Conservation (phyloP, 2,329 filamentous ascomycete species). For the Colletotrichum liaoningense region DNA sequence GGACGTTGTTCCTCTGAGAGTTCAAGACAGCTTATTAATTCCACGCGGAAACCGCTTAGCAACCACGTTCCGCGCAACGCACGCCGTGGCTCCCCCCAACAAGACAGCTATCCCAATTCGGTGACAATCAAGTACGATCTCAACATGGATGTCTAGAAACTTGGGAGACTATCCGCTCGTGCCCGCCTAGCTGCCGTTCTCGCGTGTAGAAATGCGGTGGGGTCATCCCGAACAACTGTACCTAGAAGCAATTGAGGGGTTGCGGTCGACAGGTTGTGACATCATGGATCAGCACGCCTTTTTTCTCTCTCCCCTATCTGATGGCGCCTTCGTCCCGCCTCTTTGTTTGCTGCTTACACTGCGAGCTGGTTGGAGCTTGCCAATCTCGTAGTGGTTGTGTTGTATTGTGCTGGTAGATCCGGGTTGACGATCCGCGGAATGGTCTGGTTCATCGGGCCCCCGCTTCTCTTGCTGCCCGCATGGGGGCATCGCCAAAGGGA, state of each 20-base stretch:
- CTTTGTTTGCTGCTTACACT: not conserved
- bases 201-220: not conserved
- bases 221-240: not conserved
- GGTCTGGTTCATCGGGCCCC: not conserved
- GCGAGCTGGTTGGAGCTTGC: not conserved
- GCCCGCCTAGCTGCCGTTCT: not conserved
- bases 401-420: constrained; percentile 4
- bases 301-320: not conserved
- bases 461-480: not conserved
- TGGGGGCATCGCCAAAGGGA: not conserved
- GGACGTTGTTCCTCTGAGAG: not conserved
- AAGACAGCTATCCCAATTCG: not conserved
- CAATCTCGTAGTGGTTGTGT: not conserved
- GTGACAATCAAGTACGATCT: not conserved
- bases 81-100: not conserved
- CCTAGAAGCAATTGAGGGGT: constrained; percentile 4
- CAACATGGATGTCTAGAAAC: not conserved
- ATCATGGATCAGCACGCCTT: constrained; percentile 28
- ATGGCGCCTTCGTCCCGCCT: not conserved
- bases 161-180: not conserved
- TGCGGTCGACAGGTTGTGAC: constrained; percentile 9
- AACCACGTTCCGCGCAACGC: not conserved
- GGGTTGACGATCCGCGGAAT: constrained; percentile 2
- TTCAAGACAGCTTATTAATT: constrained; percentile 25
- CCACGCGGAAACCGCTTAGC: not conserved